phyloP scores from a whole-genome alignment of 768 basidiomycete species.

The Myochromella boudieri region DNA sequence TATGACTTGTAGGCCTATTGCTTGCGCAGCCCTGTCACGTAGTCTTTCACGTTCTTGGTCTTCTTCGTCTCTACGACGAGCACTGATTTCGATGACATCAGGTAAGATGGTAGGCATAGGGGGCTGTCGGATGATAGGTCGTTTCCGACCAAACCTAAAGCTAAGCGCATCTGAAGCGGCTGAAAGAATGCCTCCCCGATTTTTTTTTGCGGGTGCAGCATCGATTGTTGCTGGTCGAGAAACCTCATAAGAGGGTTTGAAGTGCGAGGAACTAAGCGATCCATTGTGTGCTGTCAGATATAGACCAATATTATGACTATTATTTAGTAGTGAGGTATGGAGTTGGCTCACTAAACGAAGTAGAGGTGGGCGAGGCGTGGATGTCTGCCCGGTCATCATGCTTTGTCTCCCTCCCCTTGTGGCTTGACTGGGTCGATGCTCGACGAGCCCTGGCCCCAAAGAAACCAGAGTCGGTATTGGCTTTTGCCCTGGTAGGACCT shows the following conservation, averaged over 20 bases:
- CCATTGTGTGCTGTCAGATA: constrained; percentile 8
- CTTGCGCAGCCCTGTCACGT: constrained; percentile 72
- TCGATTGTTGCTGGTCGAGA: constrained; percentile 23
- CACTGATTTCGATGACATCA: constrained; percentile 73
- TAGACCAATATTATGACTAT: background rate
- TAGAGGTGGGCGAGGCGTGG: constrained; percentile 18
- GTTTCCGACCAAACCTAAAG: constrained; percentile 48
- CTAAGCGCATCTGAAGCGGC: constrained; percentile 54
- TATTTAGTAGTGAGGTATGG: background rate
- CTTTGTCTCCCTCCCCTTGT: constrained; percentile 32
- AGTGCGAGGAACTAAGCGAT: constrained; percentile 23
- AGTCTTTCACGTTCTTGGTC: constrained; percentile 75
- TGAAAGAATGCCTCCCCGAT: constrained; percentile 46
- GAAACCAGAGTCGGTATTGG: constrained; percentile 14
- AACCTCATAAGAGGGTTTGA: constrained; percentile 20
- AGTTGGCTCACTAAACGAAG: constrained; percentile 19
- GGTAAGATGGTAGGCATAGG: constrained; percentile 51
- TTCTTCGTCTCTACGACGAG: constrained; percentile 55
- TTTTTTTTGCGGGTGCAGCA: constrained; percentile 25
- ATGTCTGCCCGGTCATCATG: constrained; percentile 16
- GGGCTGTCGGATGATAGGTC: constrained; percentile 34
- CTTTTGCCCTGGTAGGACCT: constrained; percentile 15
- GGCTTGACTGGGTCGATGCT: constrained; percentile 21
- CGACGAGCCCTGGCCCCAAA: constrained; percentile 21
- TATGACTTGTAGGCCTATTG: constrained; percentile 65